phyloP scores from a whole-genome alignment of 805 yeast genomes.

The Candida nanaspora region DNA sequence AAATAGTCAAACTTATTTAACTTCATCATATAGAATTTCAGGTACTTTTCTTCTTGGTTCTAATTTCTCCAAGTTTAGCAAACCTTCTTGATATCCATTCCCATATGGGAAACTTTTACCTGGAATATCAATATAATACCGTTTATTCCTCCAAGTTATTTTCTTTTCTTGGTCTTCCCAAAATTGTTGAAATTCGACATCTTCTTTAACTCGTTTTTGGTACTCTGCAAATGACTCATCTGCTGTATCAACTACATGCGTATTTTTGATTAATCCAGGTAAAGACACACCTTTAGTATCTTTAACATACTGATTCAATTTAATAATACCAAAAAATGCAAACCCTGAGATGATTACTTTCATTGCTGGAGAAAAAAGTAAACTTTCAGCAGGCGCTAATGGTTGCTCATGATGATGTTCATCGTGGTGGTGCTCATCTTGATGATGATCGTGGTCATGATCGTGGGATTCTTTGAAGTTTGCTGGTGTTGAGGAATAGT shows the following conservation, averaged over 20 bases:
- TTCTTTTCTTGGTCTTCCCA: background rate
- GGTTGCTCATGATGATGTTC: background rate
- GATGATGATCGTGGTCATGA: background rate
- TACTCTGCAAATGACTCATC: constrained; percentile 1
- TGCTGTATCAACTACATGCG: background rate
- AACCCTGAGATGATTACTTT: background rate
- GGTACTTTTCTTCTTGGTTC: constrained; percentile 11
- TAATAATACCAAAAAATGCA: background rate
- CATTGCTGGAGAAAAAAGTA: background rate
- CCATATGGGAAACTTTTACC: constrained; percentile 7
- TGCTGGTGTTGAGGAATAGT: too few relatives aligned
- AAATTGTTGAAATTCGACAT: background rate
- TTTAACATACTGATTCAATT: background rate
- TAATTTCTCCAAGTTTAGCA: constrained; percentile 5
- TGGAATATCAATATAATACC: constrained; percentile 7
- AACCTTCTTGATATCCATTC: constrained; percentile 1
- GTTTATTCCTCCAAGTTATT: background rate
- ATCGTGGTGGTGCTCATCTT: background rate
- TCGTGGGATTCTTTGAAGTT: too few relatives aligned
- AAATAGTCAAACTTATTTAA: background rate
- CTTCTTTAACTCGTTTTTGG: constrained; percentile 1
- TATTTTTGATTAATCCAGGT: background rate
- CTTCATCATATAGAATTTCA: constrained; percentile 1
- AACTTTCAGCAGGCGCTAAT: background rate
- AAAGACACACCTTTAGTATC: background rate